Evolutionary conservation across 306 rosid genomes (phyloP).

Genomic region (Amphicarpaea edgeworthii): DNA sequence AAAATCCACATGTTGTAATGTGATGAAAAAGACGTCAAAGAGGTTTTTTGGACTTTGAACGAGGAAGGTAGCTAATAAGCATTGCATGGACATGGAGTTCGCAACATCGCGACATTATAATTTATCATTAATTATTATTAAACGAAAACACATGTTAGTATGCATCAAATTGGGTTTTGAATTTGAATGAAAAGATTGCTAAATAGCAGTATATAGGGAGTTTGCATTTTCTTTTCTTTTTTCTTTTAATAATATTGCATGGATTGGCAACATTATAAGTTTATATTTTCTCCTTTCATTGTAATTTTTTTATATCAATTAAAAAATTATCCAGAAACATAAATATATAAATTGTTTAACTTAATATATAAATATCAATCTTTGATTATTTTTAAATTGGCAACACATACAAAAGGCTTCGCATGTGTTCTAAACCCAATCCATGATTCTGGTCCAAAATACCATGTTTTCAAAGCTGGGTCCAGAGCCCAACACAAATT

Average conservation of each 20-base stretch:
- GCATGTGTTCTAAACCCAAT: not conserved
- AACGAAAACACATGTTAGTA: not conserved
- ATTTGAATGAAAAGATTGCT: slow-evolving; percentile 1
- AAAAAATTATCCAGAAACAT: not conserved
- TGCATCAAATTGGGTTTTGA: slow-evolving; percentile 8
- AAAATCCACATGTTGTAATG: slow-evolving; percentile 11
- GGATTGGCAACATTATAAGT: not conserved
- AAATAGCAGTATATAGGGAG: not conserved
- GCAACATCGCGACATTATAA: not conserved
- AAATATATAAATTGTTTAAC: no score
- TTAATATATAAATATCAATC: no score
- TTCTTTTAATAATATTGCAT: not conserved
- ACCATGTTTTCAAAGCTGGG: no score
- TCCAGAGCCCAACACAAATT: no score
- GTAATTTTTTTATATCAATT: not conserved
- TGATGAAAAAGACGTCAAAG: not conserved
- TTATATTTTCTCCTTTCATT: not conserved
- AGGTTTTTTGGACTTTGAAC: slow-evolving; percentile 9
- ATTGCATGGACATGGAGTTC: not conserved
- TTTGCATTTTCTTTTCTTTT: not conserved
- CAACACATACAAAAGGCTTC: not conserved
- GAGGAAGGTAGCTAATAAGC: not conserved
- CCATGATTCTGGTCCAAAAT: not conserved
- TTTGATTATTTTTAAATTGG: not conserved
- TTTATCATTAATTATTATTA: not conserved